Evolutionary conservation across 1,139 yeast species (phyloP).

Genomic region (Taphrina betulina): DNA sequence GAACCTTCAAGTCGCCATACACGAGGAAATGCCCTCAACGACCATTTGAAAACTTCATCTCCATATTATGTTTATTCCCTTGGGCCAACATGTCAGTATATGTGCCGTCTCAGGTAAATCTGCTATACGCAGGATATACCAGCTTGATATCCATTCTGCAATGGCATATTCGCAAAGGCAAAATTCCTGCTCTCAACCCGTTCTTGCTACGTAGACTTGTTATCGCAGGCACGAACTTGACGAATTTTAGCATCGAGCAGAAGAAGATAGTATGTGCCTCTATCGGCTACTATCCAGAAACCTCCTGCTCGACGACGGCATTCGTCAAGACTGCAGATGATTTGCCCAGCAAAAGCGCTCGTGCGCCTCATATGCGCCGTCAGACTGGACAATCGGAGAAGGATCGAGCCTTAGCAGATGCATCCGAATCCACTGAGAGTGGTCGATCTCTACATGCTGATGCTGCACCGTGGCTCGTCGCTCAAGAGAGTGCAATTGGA

Average conservation of each 20-base stretch:
- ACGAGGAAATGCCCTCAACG: conserved; percentile 29
- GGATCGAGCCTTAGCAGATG: too few species aligned
- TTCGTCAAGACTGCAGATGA: too few species aligned
- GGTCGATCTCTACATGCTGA: too few species aligned
- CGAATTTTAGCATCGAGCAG: conserved; percentile 8
- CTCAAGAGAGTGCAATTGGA: too few species aligned
- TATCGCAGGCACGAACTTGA: conserved; percentile 20
- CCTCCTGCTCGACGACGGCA: too few species aligned
- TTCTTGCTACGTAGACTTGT: conserved; percentile 4
- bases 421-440: too few species aligned
- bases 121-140: conserved; percentile 15
- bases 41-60: conserved; percentile 26
- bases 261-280: conserved; percentile 2
- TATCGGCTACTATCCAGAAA: conserved; percentile 17
- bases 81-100: conserved; percentile 16
- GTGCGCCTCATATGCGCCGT: too few species aligned
- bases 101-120: conserved; percentile 8
- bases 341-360: too few species aligned
- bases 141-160: conserved; percentile 13
- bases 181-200: conserved; percentile 9
- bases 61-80: conserved; percentile 19
- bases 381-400: too few species aligned
- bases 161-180: conserved; percentile 20
- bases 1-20: conserved; percentile 29
- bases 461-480: too few species aligned